Base-by-base conservation (phyloP, 2,329 filamentous ascomycete species). In the Sporothrix pseudoabietina region DNA sequence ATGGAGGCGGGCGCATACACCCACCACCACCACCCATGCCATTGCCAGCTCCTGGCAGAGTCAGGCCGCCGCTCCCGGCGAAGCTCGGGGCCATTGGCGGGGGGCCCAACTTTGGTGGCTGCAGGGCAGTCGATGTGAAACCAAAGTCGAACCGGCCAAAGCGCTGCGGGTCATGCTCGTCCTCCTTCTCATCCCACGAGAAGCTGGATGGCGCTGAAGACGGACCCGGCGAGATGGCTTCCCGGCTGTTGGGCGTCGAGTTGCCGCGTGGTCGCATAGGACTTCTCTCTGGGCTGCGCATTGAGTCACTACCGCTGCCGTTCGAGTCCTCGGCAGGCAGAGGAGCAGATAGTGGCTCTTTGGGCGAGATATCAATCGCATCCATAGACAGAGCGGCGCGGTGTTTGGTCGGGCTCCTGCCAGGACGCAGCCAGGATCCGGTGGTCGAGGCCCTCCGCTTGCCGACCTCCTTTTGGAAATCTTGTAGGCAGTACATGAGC, bases 401-500 rank as follows among this genome's bases (percentile, higher is more conserved):
- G 79, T 91, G 89, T 80, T 89, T 89, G 0, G 86, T 86, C 8
- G 88, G 85, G 74, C 87, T 89, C 74, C 87, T 83, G 65, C 86
- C 87, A 26, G 82, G 82, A 49, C 84, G 83, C 35, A 82, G 84
- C 80, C 85, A 79, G 76, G 87, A 81, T 75, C 86, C 83, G 39
- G 81, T 82, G 19, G 83, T 80, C 1, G 82, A 78, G 4, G 82
- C 75, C 80, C 83, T 86, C 80, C 84, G 88, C 78, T 85, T 86
- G 1, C 85, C 82, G 3, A 91, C 80, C 68, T 90, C 85, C 78
- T 91, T 91, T 77, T 91, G 89, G 79, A 94, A 95, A 78, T 95
- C 92, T 80, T 94, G 92, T 66, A 97, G 84, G 77, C 93, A 94
- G 85, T 96, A 96, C 86, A 97, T 94, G 77, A 97, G 85, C 77